A percentile compares a stretch with the other conserved stretches of the same genome.
phyloP scores from a whole-genome alignment of 768 basidiomycete genomes.

The Phanerodontia chrysosporium region DNA sequence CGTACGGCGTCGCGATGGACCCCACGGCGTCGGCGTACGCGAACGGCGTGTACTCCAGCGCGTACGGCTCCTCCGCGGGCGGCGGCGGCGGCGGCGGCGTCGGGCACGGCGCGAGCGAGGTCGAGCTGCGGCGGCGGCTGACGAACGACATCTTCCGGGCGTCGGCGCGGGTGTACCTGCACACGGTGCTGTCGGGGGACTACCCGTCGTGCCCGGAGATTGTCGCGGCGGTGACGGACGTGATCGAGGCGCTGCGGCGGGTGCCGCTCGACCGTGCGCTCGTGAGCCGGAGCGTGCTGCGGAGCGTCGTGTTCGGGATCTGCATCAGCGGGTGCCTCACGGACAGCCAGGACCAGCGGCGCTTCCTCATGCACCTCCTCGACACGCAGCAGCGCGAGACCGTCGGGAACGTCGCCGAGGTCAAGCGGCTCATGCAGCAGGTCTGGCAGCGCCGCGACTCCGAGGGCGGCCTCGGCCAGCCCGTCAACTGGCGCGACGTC shows the following conservation, averaged over 20 bases:
- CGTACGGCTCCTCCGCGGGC: slow-evolving; percentile 7
- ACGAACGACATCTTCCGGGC: slow-evolving; percentile 60
- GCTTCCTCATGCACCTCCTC: slow-evolving; percentile 42
- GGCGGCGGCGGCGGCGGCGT: not conserved
- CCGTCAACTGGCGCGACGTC: slow-evolving; percentile 60
- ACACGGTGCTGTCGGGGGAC: slow-evolving; percentile 73
- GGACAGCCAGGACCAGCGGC: slow-evolving; percentile 40
- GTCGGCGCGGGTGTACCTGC: slow-evolving; percentile 70
- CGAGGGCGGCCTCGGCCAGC: slow-evolving; percentile 22
- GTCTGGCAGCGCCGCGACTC: slow-evolving; percentile 50
- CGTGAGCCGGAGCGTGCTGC: slow-evolving; percentile 51
- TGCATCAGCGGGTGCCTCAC: slow-evolving; percentile 72
- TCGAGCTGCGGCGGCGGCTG: slow-evolving; percentile 30
- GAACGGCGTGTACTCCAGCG: slow-evolving; percentile 7
- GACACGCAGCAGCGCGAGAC: slow-evolving; percentile 46
- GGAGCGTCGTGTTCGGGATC: slow-evolving; percentile 76
- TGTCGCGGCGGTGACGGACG: slow-evolving; percentile 45
- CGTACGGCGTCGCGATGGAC: not conserved
- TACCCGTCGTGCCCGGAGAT: slow-evolving; percentile 65
- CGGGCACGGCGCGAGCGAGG: slow-evolving; percentile 16
- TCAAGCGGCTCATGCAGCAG: slow-evolving; percentile 45
- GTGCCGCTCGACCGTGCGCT: slow-evolving; percentile 31
- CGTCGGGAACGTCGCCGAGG: slow-evolving; percentile 63
- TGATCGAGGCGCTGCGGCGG: slow-evolving; percentile 41
- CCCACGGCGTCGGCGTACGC: not conserved